These are phyloP conservation scores for Aspergillus sojae DNA, from an alignment of 2,329 filamentous ascomycete genomes.

Conservation along the genomic window DNA sequence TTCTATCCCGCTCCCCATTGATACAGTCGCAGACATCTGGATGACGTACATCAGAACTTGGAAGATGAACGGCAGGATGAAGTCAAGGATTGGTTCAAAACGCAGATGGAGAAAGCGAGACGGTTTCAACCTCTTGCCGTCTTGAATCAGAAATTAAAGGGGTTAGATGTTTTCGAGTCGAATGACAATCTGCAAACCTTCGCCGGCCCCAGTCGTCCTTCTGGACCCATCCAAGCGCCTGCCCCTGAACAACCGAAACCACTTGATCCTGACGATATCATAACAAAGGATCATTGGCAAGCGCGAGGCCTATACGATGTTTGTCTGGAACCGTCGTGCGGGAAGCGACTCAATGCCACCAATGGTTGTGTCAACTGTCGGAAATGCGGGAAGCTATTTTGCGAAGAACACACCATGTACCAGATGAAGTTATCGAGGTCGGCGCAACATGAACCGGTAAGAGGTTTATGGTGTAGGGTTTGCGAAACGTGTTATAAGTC, in stretches of 20 bases:
- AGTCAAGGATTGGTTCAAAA: constrained; percentile 96
- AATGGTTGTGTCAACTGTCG: constrained; percentile 91
- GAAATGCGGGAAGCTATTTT: constrained; percentile 90
- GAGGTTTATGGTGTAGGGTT: constrained; percentile 90
- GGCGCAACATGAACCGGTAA: constrained; percentile 83
- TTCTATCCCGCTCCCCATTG: constrained; percentile 17
- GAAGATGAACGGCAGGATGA: constrained; percentile 88
- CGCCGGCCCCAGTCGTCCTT: constrained; percentile 38
- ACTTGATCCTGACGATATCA: constrained; percentile 83
- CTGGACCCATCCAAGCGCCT: constrained; percentile 25
- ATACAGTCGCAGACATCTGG: constrained; percentile 64
- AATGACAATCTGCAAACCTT: constrained; percentile 67
- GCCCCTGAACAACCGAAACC: constrained; percentile 41
- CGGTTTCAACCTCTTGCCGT: constrained; percentile 88
- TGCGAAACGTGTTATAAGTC: constrained; percentile 99
- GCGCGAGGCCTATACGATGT: constrained; percentile 70
- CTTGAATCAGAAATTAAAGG: constrained; percentile 90
- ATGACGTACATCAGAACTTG: constrained; percentile 87
- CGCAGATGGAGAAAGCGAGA: constrained; percentile 90
- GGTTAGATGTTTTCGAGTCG: constrained; percentile 89
- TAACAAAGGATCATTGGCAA: constrained; percentile 90
- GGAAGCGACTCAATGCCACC: constrained; percentile 73
- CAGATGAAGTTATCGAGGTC: constrained; percentile 96
- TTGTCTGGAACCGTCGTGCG: constrained; percentile 87
- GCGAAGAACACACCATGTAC: constrained; percentile 98